Evolutionary conservation across 2,329 filamentous ascomycete species (phyloP).

Genomic region (Pezicula neosporulosa): DNA sequence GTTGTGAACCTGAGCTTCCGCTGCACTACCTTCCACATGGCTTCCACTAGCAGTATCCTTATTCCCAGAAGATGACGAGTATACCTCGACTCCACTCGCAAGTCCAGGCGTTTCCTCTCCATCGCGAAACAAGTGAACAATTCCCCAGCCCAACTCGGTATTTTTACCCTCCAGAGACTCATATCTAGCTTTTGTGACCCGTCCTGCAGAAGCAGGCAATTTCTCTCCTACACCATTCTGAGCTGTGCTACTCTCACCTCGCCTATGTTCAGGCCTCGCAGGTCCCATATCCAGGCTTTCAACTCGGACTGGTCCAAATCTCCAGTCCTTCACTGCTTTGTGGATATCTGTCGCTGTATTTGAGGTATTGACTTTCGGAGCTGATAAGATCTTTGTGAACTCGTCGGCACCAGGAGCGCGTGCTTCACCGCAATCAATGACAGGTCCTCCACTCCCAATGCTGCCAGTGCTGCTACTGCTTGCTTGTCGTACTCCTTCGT

Average conservation of each 20-base stretch:
- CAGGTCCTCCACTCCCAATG: conserved; percentile 1
- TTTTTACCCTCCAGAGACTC: conserved; percentile 65
- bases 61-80: conserved; percentile 7
- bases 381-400: conserved; percentile 13
- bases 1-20: conserved; percentile 21
- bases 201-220: conserved; percentile 40
- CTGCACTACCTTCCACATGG: conserved; percentile 23
- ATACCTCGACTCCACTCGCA: conserved; percentile 33
- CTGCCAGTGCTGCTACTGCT: not conserved
- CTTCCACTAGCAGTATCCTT: not conserved
- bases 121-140: conserved; percentile 92
- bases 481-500: conserved; percentile 9
- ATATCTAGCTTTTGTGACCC: conserved; percentile 80
- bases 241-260: conserved; percentile 34
- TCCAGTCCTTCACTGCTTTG: conserved; percentile 63
- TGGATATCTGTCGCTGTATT: not conserved
- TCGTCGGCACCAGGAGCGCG: conserved; percentile 17
- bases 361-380: conserved; percentile 32
- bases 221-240: conserved; percentile 20
- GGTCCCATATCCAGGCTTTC: conserved; percentile 74
- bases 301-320: conserved; percentile 75
- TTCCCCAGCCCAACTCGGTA: conserved; percentile 83
- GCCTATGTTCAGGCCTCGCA: conserved; percentile 30
- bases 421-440: conserved; percentile 30
- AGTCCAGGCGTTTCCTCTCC: conserved; percentile 67